Evolutionary conservation across 306 rosid genomes (phyloP), one percentile per base, ranked within the genome.

Genomic region (Cucumis melo): DNA sequence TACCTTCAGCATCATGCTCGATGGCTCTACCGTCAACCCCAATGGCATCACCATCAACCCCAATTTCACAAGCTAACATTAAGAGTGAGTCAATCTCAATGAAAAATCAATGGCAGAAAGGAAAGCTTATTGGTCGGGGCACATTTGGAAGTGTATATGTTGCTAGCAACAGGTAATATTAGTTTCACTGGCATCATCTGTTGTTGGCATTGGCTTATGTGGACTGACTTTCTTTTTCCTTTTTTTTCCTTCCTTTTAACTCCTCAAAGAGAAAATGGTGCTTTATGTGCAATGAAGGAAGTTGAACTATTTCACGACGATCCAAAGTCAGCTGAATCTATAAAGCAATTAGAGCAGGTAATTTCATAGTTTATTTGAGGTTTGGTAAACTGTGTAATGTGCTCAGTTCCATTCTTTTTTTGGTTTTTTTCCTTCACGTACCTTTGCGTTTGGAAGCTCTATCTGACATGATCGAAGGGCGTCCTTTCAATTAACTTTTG

Each of bases 211-310:
- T 29, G 17, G 77, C 61, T 51, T 73, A 13, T 73, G 27, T 74
- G 62, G 75, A 48, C 59, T 68, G 59, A 75, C 27, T 24, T 32
- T 32, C 3, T 78, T 6, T 20, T 53, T 51, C 2, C 20, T 46
- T 46, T 46, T 46, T 4, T 10, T 44, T 44, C 1, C 5, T 16
- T 5, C n/a, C 15, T 50, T 27, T 54, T 78, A n/a, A 27, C 44
- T 8, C 78, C 29, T 68, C 32, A 27, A 82, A 94, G 98, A 76
- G 88, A 87, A 85, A 95, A 94, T 66, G 99, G 99, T 80, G 93
- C 99, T 75, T 82, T 95, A 85, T 95, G 98, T 87, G 99, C 99
- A 55, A 90, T 95, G 99, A 95, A 95, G 85, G 99, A 95, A 84
- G 99, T 83, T 57, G 99, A 92, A 72, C 80, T 92, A 77, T 85